A percentile compares a stretch with the other conserved stretches of the same genome.
phyloP scores from a whole-genome alignment of 1,139 yeast species.

The Protomyces inouyei region DNA sequence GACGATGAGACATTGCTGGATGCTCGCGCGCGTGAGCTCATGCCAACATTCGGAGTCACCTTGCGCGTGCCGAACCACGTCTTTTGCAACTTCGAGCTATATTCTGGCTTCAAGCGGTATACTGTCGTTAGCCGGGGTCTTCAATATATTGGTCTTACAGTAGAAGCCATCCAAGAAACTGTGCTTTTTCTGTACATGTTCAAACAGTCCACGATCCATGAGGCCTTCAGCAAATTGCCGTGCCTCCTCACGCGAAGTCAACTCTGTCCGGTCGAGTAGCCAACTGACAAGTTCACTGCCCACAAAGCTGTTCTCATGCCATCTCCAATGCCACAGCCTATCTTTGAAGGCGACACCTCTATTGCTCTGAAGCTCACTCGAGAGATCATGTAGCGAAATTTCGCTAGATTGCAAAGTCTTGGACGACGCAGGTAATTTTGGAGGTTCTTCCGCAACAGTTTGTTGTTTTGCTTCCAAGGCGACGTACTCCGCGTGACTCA shows the following conservation, averaged over 20 bases:
- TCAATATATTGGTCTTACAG: constrained; percentile 37
- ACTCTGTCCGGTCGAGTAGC: constrained; percentile 73
- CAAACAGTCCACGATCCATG: constrained; percentile 66
- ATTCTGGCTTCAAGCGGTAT: constrained; percentile 64
- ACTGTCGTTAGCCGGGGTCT: constrained; percentile 36
- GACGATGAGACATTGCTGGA: constrained; percentile 8
- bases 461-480: constrained; percentile 43
- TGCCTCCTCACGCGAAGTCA: constrained; percentile 77
- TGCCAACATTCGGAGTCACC: constrained; percentile 13
- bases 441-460: neutral
- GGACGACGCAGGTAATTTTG: neutral
- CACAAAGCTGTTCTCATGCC: constrained; percentile 70
- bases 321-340: constrained; percentile 85
- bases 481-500: constrained; percentile 67
- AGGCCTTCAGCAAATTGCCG: constrained; percentile 68
- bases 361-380: constrained; percentile 61
- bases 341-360: constrained; percentile 61
- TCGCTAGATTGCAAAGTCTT: constrained; percentile 36
- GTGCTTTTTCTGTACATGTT: constrained; percentile 78
- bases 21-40: constrained; percentile 7
- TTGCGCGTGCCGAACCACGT: constrained; percentile 29
- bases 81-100: constrained; percentile 36
- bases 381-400: constrained; percentile 45
- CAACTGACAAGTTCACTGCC: constrained; percentile 85
- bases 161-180: constrained; percentile 88